phyloP scores from a whole-genome alignment of 2,329 filamentous ascomycete genomes.

The Emericellopsis atlantica region DNA sequence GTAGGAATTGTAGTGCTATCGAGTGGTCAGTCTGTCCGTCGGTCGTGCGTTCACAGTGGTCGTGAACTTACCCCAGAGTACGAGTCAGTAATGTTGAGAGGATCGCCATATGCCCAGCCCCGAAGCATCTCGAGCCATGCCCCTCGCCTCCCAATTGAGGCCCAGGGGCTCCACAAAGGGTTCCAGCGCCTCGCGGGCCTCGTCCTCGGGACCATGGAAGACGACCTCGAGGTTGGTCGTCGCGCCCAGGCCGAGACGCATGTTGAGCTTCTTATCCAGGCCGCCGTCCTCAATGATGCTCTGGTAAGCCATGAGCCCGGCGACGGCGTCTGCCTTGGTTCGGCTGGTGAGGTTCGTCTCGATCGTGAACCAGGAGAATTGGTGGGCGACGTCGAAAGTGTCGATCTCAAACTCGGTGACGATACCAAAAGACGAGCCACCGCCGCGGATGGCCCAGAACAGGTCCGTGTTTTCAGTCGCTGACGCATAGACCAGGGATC shows the following conservation, averaged over 20 bases:
- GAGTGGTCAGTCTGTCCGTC: background rate
- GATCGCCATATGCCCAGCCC: conserved; percentile 2
- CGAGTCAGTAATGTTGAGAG: conserved; percentile 2
- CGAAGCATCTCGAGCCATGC: conserved; percentile 6
- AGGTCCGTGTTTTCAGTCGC: conserved; percentile 21
- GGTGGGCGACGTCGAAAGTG: conserved; percentile 14
- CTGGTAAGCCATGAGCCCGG: conserved; percentile 4
- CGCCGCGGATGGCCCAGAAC: conserved; percentile 29
- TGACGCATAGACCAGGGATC: conserved; percentile 15
- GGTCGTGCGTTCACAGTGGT: background rate
- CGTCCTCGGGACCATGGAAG: conserved; percentile 5
- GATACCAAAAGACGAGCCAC: conserved; percentile 27
- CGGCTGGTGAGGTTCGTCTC: background rate
- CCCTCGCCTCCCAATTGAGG: conserved; percentile 1
- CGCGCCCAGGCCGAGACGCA: conserved; percentile 4
- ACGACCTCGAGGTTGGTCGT: conserved; percentile 5
- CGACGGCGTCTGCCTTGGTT: background rate
- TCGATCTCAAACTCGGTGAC: conserved; percentile 23
- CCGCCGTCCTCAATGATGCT: conserved; percentile 4
- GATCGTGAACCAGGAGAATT: conserved; percentile 1
- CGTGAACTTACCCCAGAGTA: conserved; percentile 3
- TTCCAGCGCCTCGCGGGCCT: conserved; percentile 2
- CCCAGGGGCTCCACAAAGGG: conserved; percentile 2
- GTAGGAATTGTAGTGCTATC: conserved; percentile 6
- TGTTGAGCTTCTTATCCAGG: conserved; percentile 6